These are phyloP conservation scores for Pinus albicaulis DNA, from an alignment of 75 land plant species.

Conservation along the genomic window DNA sequence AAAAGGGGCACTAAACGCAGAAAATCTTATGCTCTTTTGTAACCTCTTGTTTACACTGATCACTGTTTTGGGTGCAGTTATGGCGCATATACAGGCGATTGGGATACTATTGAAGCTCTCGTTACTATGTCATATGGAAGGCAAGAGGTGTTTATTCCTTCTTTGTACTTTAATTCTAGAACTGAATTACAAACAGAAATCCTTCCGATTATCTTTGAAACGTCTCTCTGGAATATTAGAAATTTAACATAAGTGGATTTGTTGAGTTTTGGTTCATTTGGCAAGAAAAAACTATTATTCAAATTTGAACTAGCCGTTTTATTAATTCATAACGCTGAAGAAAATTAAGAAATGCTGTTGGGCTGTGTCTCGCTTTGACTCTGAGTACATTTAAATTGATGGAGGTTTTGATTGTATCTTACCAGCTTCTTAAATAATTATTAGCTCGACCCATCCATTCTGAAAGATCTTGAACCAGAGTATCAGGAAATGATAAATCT, in stretches of 20 bases:
- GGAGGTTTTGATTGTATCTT: not conserved
- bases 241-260: not conserved
- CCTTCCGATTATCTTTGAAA: not conserved
- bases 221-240: not conserved
- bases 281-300: not conserved
- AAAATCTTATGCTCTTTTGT: not conserved
- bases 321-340: not conserved
- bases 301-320: not conserved
- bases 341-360: not conserved
- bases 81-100: constrained; percentile 29
- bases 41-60: not conserved
- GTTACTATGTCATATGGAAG: constrained; percentile 24
- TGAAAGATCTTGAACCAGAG: not conserved
- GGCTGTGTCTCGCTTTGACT: not conserved
- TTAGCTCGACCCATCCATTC: not conserved
- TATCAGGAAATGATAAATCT: not conserved
- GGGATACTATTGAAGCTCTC: constrained; percentile 42
- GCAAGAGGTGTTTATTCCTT: constrained; percentile 16
- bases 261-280: not conserved
- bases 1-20: not conserved
- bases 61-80: constrained; percentile 21
- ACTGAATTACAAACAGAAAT: not conserved
- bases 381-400: not conserved
- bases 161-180: not conserved
- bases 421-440: not conserved